A percentile compares a stretch with the other conserved stretches of the same genome.
These are phyloP conservation scores for Ceratocystis papillata DNA, from an alignment of 2,329 filamentous ascomycete genomes.

Conservation along the genomic window DNA sequence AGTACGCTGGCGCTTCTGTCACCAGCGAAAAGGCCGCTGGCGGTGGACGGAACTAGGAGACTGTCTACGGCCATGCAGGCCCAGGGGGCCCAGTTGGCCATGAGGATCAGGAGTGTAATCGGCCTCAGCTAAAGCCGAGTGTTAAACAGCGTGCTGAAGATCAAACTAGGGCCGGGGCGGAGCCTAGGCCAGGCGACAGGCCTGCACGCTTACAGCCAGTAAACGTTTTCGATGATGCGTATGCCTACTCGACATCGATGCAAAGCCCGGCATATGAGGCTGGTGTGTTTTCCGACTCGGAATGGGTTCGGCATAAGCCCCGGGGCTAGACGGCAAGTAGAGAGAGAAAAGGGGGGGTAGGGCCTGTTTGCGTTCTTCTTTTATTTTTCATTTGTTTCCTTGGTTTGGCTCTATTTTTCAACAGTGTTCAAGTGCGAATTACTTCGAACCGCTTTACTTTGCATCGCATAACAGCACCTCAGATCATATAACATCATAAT, in stretches of 20 bases:
- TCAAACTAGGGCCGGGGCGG: background rate
- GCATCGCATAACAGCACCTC: no score
- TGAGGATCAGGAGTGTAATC: background rate
- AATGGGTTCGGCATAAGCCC: constrained; percentile 10
- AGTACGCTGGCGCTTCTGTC: background rate
- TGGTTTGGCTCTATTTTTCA: background rate
- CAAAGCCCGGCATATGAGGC: constrained; percentile 22
- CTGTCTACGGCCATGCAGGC: constrained; percentile 9
- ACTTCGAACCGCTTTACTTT: no score
- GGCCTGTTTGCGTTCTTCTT: background rate
- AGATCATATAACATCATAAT: no score
- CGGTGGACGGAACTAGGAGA: constrained; percentile 15
- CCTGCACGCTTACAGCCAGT: background rate
- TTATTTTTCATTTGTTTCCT: background rate
- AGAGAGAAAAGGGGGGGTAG: background rate
- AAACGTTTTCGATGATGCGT: constrained; percentile 19
- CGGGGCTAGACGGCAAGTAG: background rate
- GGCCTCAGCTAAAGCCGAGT: no score
- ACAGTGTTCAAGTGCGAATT: no score
- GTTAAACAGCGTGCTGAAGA: no score
- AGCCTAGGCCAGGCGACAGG: background rate
- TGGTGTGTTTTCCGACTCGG: constrained; percentile 18
- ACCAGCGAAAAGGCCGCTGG: constrained; percentile 20
- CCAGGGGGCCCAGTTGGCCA: constrained; percentile 9
- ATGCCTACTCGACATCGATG: constrained; percentile 22